Conservation (phyloP, 805 yeast genomes). For the Komagataella kurtzmanii region DNA sequence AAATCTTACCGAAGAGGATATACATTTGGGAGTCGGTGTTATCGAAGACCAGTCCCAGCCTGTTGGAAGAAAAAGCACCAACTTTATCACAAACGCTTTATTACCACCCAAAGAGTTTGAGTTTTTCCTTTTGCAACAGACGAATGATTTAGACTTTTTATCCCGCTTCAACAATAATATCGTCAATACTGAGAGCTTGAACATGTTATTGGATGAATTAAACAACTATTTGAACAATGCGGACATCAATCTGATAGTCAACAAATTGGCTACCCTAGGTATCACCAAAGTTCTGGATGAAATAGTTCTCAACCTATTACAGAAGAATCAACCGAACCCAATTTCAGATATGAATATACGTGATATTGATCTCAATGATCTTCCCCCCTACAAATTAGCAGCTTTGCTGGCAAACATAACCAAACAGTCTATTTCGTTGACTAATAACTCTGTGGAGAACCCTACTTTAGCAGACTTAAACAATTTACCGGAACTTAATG, state of each 20-base stretch:
- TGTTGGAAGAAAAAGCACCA: background rate
- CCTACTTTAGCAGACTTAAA: slow-evolving; percentile 25
- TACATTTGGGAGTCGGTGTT: slow-evolving; percentile 2
- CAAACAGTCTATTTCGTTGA: slow-evolving; percentile 36
- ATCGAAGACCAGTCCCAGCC: slow-evolving; percentile 6
- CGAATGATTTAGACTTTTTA: slow-evolving; percentile 3
- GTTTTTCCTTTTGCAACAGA: slow-evolving; percentile 40
- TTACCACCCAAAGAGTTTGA: slow-evolving; percentile 41
- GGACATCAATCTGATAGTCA: slow-evolving; percentile 17
- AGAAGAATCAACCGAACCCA: slow-evolving; percentile 5
- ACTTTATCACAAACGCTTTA: slow-evolving; percentile 10
- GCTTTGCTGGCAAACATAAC: slow-evolving; percentile 56
- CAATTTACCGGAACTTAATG: slow-evolving; percentile 55
- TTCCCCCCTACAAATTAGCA: slow-evolving; percentile 39
- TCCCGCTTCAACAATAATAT: slow-evolving; percentile 2
- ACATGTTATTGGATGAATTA: slow-evolving; percentile 16
- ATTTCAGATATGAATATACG: slow-evolving; percentile 1
- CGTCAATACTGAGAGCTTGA: slow-evolving; percentile 10
- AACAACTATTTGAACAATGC: slow-evolving; percentile 14
- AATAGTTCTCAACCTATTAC: slow-evolving; percentile 13
- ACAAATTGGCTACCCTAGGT: slow-evolving; percentile 26
- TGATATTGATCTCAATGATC: background rate
- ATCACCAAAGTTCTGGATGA: slow-evolving; percentile 33
- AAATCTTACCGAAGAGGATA: slow-evolving; percentile 6
- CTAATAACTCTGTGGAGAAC: slow-evolving; percentile 17